These are phyloP conservation scores for Solanum dulcamara DNA, from an alignment of 257 asterid genomes.

Conservation along the genomic window DNA sequence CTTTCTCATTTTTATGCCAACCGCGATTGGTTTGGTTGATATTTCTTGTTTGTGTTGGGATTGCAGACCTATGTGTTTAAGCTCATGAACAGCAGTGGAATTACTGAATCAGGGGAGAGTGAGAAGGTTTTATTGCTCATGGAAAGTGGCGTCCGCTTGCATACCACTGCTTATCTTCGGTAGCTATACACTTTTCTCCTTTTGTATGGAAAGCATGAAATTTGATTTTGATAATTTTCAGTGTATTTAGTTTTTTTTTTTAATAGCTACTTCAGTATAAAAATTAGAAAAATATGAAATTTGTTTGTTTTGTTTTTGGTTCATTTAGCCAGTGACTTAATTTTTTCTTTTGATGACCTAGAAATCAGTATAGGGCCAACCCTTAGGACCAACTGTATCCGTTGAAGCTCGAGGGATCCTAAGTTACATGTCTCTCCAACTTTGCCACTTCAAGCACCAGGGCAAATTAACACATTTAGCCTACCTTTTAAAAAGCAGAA, in stretches of 20 bases:
- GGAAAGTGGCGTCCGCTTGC: conserved; percentile 96
- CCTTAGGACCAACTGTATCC: not conserved
- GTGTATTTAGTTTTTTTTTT: not conserved
- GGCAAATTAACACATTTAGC: not conserved
- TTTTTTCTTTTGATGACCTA: not conserved
- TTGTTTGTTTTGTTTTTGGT: not conserved
- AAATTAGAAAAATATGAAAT: not conserved
- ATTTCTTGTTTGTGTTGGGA: not conserved
- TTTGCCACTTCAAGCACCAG: not conserved
- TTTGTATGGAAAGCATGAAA: not conserved
- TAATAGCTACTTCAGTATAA: not conserved
- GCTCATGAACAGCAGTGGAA: conserved; percentile 95
- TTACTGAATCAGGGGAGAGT: conserved; percentile 93
- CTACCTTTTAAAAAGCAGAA: not conserved
- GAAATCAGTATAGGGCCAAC: not conserved
- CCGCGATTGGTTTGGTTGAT: not conserved
- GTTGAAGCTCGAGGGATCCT: not conserved
- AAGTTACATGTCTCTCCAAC: not conserved
- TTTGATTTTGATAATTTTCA: not conserved
- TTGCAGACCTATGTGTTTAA: conserved; percentile 91
- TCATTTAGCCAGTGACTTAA: not conserved
- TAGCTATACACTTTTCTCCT: conserved; percentile 3
- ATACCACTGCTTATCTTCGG: conserved; percentile 91
- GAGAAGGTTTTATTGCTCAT: conserved; percentile 88
- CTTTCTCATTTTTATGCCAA: not conserved